A percentile compares a stretch with the other conserved stretches of the same genome.
Conservation (phyloP, 495 filamentous ascomycete genomes). For the Darksidea phi region DNA sequence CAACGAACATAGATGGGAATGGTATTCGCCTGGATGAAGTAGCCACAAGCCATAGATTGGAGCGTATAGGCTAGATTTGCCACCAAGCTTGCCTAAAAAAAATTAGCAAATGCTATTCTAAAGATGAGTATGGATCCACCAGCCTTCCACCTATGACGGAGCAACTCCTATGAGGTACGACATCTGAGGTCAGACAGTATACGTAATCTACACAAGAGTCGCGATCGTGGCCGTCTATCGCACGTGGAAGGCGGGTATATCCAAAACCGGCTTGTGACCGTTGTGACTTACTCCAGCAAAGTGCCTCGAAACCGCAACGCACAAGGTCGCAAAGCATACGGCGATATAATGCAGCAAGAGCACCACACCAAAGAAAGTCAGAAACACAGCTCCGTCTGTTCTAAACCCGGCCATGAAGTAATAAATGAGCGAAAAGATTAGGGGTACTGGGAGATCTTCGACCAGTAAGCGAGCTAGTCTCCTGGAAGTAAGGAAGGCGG, state of each 20-base stretch:
- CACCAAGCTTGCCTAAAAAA: constrained; percentile 46
- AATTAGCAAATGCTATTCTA: background rate
- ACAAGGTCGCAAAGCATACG: constrained; percentile 39
- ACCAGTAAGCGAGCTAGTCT: constrained; percentile 62
- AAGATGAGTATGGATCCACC: background rate
- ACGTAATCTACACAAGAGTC: too few relatives aligned
- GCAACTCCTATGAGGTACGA: too few relatives aligned
- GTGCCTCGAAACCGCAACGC: constrained; percentile 58
- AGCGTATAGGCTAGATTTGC: constrained; percentile 69
- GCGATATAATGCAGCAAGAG: constrained; percentile 62
- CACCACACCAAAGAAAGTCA: constrained; percentile 64
- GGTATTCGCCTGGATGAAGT: constrained; percentile 66
- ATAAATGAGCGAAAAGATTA: constrained; percentile 65
- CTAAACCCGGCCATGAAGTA: constrained; percentile 78
- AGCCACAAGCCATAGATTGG: constrained; percentile 68
- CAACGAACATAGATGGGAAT: constrained; percentile 73
- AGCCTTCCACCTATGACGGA: too few relatives aligned
- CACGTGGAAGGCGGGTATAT: too few relatives aligned
- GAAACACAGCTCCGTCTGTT: constrained; percentile 57
- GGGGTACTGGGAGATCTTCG: constrained; percentile 68
- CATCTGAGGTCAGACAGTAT: too few relatives aligned
- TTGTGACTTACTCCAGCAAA: constrained; percentile 57
- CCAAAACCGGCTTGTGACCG: too few relatives aligned
- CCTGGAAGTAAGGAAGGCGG: constrained; percentile 64
- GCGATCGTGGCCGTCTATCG: too few relatives aligned